A percentile compares a stretch with the other conserved stretches of the same genome.
Conservation (phyloP, 176 grass and related monocot genomes). For the Chrysopogon serrulatus region DNA sequence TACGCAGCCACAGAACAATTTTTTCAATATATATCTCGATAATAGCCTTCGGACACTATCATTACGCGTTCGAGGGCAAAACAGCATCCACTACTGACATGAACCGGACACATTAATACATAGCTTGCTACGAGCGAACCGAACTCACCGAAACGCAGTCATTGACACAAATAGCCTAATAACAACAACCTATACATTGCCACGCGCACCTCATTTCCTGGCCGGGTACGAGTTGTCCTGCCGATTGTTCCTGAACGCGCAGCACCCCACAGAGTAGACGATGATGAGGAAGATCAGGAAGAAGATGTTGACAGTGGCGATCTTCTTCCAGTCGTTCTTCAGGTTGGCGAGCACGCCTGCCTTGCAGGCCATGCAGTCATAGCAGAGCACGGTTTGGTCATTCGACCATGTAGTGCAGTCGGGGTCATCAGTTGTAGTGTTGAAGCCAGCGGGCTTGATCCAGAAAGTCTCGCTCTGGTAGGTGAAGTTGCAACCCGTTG, state of each 20-base stretch:
- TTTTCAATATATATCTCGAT: conserved; percentile 11
- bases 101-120: not conserved
- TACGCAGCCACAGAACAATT: not conserved
- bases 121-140: not conserved
- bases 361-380: conserved; percentile 79
- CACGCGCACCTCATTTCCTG: conserved; percentile 43
- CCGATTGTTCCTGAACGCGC: conserved; percentile 87
- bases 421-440: conserved; percentile 16
- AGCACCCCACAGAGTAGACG: conserved; percentile 87
- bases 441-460: conserved; percentile 52
- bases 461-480: conserved; percentile 66
- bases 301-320: conserved; percentile 65
- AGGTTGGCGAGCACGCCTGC: conserved; percentile 84
- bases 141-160: not conserved
- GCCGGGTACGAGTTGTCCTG: conserved; percentile 50
- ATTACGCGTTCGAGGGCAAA: not conserved
- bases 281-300: conserved; percentile 85
- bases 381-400: conserved; percentile 60
- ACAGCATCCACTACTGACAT: not conserved
- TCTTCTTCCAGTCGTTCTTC: conserved; percentile 95
- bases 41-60: not conserved
- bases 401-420: conserved; percentile 88
- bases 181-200: not conserved
- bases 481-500: conserved; percentile 74
- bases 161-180: not conserved